Conservation (phyloP, 106 monocot genomes). For the Alisma plantagoaquatica region DNA sequence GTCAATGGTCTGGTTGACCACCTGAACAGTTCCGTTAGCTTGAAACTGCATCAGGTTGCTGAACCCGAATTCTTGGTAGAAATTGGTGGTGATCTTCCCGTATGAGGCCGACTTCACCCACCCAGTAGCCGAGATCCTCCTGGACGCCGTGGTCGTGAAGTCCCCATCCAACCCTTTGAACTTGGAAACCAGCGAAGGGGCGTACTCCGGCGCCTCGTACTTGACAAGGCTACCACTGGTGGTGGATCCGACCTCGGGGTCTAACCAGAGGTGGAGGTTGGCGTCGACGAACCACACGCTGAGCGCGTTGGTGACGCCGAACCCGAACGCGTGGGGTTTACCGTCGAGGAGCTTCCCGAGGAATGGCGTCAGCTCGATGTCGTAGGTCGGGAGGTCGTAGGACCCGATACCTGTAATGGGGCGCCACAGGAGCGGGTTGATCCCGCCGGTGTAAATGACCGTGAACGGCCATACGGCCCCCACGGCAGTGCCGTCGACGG, state of each 20-base stretch:
- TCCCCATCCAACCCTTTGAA: slow-evolving; percentile 62
- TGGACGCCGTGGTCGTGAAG: slow-evolving; percentile 36
- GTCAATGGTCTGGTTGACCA: slow-evolving; percentile 70
- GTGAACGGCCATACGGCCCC: slow-evolving; percentile 92
- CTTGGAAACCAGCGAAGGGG: slow-evolving; percentile 21
- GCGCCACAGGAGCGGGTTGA: slow-evolving; percentile 90
- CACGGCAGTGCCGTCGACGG: slow-evolving; percentile 45
- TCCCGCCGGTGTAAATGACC: slow-evolving; percentile 81
- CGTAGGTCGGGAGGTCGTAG: slow-evolving; percentile 73
- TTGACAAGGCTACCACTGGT: slow-evolving; percentile 49
- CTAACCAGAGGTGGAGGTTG: slow-evolving; percentile 97
- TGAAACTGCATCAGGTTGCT: slow-evolving; percentile 42
- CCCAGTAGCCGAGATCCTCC: slow-evolving; percentile 51
- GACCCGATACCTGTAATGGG: slow-evolving; percentile 89
- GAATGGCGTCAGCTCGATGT: slow-evolving; percentile 84
- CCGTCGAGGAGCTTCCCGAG: slow-evolving; percentile 70
- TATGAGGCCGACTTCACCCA: slow-evolving; percentile 85
- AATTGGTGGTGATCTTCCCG: slow-evolving; percentile 76
- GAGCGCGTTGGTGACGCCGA: slow-evolving; percentile 56
- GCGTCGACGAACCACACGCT: slow-evolving; percentile 81
- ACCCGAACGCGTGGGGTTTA: slow-evolving; percentile 60
- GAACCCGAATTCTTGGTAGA: slow-evolving; percentile 47
- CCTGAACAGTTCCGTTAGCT: slow-evolving; percentile 40
- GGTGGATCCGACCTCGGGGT: slow-evolving; percentile 26
- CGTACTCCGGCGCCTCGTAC: slow-evolving; percentile 23